Conservation (phyloP, 495 filamentous ascomycete species). For the Neurospora tetraspora region DNA sequence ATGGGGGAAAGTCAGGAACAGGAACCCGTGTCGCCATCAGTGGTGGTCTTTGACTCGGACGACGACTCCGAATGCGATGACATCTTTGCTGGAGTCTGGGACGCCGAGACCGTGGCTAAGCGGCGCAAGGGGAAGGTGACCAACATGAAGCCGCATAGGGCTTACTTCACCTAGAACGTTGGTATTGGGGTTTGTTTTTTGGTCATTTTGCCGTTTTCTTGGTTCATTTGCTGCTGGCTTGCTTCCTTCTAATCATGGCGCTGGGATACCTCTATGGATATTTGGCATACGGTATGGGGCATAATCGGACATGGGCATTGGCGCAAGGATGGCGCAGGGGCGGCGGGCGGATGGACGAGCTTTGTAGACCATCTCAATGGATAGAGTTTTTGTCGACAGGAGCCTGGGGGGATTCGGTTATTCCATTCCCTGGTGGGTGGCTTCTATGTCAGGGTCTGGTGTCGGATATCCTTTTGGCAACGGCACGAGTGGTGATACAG, state of each 20-base stretch:
- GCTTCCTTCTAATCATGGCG: not conserved
- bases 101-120: conserved; percentile 52
- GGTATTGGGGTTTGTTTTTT: not conserved
- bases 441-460: not conserved
- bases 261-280: not conserved
- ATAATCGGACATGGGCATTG: not conserved
- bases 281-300: not conserved
- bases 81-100: conserved; percentile 83
- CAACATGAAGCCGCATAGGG: conserved; percentile 5
- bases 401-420: not conserved
- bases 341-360: not conserved
- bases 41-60: conserved; percentile 72
- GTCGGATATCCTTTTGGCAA: not conserved
- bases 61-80: conserved; percentile 96
- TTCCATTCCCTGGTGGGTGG: not conserved
- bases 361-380: not conserved
- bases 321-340: not conserved
- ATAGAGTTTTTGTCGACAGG: not conserved
- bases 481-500: not conserved
- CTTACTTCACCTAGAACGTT: not conserved
- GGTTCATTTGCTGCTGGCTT: not conserved
- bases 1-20: not conserved
- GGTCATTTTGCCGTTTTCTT: not conserved
- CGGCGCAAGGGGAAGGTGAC: conserved; percentile 49
- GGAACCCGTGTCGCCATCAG: conserved; percentile 8